Percentiles rank a stretch among this genome's conserved stretches.
Conservation (phyloP, 1,284 basidiomycete genomes). For the Leccinum griseonigrum region DNA sequence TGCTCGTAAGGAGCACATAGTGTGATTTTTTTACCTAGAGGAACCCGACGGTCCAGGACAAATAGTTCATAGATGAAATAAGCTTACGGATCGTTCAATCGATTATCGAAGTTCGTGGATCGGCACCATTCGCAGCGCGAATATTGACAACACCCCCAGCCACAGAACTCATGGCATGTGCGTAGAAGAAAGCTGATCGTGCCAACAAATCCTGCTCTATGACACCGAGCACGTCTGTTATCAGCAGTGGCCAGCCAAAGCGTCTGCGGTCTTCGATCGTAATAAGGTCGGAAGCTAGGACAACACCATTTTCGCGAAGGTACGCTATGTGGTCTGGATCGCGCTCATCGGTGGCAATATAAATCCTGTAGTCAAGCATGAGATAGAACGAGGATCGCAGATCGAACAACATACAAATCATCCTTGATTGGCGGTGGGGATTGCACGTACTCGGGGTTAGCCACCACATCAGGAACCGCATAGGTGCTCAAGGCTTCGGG, state of each 20-base stretch:
- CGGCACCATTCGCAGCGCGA: slow-evolving; percentile 40
- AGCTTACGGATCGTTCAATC: slow-evolving; percentile 16
- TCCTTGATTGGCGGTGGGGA: slow-evolving; percentile 20
- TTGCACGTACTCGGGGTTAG: slow-evolving; percentile 20
- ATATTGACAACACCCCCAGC: slow-evolving; percentile 39
- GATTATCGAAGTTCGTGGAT: slow-evolving; percentile 35
- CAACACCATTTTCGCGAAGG: slow-evolving; percentile 32
- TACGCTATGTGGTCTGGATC: slow-evolving; percentile 36
- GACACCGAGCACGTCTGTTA: slow-evolving; percentile 45
- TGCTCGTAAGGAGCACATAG: neutral
- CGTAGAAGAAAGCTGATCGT: slow-evolving; percentile 43
- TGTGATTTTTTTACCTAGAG: neutral
- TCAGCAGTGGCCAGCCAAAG: slow-evolving; percentile 44
- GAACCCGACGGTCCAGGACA: neutral
- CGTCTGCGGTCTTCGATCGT: slow-evolving; percentile 39
- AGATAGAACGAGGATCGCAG: slow-evolving; percentile 1
- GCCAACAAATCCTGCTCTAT: slow-evolving; percentile 45
- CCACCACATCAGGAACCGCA: slow-evolving; percentile 26
- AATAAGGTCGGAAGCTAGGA: slow-evolving; percentile 42
- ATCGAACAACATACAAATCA: slow-evolving; percentile 24
- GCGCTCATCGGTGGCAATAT: slow-evolving; percentile 49
- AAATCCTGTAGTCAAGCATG: slow-evolving; percentile 35
- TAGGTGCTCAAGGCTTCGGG: slow-evolving; percentile 27
- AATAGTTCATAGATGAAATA: neutral
- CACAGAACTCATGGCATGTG: slow-evolving; percentile 46